These are phyloP conservation scores for Pelargonium cotyledonis DNA, from an alignment of 441 rosid genomes.

Conservation along the genomic window DNA sequence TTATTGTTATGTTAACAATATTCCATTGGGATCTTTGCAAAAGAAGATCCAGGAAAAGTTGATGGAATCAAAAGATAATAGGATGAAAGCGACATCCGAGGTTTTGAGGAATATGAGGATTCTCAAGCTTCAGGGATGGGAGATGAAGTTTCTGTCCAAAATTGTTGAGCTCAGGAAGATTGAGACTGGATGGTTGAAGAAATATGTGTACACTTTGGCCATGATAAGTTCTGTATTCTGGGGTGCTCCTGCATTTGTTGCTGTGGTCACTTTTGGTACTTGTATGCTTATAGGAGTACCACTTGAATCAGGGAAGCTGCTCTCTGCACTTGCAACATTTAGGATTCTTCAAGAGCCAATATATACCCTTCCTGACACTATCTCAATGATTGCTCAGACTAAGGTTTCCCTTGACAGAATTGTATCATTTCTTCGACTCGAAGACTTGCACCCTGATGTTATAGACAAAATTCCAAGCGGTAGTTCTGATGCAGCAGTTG, in stretches of 20 bases:
- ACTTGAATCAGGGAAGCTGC: constrained; percentile 55
- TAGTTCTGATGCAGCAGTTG: constrained; percentile 37
- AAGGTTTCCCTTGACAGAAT: constrained; percentile 65
- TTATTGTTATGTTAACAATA: constrained; percentile 40
- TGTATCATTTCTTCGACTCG: constrained; percentile 48
- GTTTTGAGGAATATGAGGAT: constrained; percentile 53
- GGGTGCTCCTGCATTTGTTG: constrained; percentile 52
- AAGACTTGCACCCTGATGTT: constrained; percentile 39
- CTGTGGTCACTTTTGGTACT: constrained; percentile 50
- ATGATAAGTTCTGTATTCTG: constrained; percentile 35
- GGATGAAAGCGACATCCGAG: constrained; percentile 60
- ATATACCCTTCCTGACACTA: constrained; percentile 41
- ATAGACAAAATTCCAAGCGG: constrained; percentile 37
- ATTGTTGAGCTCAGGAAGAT: constrained; percentile 33
- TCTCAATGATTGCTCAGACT: constrained; percentile 48
- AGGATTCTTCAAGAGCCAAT: constrained; percentile 55
- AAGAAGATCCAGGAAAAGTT: constrained; percentile 45
- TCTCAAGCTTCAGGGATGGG: constrained; percentile 71
- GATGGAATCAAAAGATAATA: constrained; percentile 51
- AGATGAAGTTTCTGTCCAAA: constrained; percentile 57
- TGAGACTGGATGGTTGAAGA: constrained; percentile 51
- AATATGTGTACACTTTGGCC: constrained; percentile 32
- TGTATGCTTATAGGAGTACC: constrained; percentile 44
- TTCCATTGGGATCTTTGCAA: constrained; percentile 43
- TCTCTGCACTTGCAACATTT: constrained; percentile 62